Conservation (phyloP, 2,329 filamentous ascomycete species). For the Colletotrichum cereale region DNA sequence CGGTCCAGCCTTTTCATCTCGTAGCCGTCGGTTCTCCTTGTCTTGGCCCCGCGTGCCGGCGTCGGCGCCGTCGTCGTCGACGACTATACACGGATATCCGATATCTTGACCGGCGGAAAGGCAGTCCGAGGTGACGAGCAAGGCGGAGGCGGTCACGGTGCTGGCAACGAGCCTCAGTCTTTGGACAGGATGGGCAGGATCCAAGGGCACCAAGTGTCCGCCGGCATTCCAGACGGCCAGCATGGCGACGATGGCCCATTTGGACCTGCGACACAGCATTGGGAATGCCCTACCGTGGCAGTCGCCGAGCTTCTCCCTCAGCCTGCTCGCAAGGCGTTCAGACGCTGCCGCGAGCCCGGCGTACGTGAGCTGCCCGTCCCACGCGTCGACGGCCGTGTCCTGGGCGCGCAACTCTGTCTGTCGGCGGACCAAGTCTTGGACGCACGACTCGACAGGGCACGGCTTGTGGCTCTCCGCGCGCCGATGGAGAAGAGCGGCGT, state of each 20-base stretch:
- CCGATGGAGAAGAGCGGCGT: background rate
- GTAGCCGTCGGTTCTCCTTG: background rate
- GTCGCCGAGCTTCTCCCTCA: slow-evolving; percentile 11
- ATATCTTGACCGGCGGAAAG: background rate
- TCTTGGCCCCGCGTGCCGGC: background rate
- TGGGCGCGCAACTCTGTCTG: background rate
- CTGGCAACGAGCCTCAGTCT: background rate
- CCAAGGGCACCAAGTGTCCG: slow-evolving; percentile 34
- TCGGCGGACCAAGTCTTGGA: slow-evolving; percentile 1
- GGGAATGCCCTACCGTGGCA: background rate
- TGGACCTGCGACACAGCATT: slow-evolving; percentile 12
- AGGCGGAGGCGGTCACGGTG: background rate
- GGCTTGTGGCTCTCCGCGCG: background rate
- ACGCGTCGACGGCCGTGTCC: slow-evolving; percentile 44
- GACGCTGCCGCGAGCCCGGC: slow-evolving; percentile 41
- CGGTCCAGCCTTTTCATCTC: background rate
- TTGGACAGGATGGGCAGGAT: slow-evolving; percentile 3
- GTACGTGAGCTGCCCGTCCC: slow-evolving; percentile 50
- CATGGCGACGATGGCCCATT: slow-evolving; percentile 40
- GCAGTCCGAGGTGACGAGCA: background rate
- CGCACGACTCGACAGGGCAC: background rate
- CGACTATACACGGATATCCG: background rate
- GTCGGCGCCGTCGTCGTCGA: background rate
- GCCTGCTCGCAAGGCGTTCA: slow-evolving; percentile 15
- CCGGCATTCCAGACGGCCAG: slow-evolving; percentile 42